Conservation (phyloP, 805 yeast genomes). For the Tetrapisispora pingtungensis region DNA sequence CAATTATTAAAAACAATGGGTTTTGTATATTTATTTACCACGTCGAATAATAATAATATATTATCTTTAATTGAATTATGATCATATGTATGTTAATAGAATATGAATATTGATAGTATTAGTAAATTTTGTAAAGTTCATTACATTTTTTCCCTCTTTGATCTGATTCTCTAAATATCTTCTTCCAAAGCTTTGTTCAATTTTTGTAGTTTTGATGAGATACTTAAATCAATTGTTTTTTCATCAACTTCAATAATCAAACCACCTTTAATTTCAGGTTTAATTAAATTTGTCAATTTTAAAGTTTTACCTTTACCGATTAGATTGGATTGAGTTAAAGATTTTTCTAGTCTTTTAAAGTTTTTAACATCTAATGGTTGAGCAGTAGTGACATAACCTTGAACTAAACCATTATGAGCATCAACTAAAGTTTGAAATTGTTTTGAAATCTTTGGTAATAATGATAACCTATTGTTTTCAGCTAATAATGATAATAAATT, state of each 20-base stretch:
- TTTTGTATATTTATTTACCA: no score
- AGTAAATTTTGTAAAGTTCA: neutral
- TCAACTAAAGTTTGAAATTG: slow-evolving; percentile 73
- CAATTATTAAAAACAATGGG: no score
- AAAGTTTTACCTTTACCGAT: slow-evolving; percentile 83
- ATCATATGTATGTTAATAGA: neutral
- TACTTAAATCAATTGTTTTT: slow-evolving; percentile 88
- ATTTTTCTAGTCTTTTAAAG: slow-evolving; percentile 65
- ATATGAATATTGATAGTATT: slow-evolving; percentile 1
- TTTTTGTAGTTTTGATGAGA: slow-evolving; percentile 73
- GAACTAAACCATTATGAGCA: slow-evolving; percentile 85
- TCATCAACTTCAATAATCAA: slow-evolving; percentile 93
- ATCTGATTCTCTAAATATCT: slow-evolving; percentile 47
- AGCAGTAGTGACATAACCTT: slow-evolving; percentile 86
- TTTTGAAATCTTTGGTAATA: slow-evolving; percentile 53
- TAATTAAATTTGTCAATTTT: slow-evolving; percentile 69
- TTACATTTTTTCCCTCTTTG: neutral
- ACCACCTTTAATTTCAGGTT: slow-evolving; percentile 92
- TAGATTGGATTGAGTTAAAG: slow-evolving; percentile 66
- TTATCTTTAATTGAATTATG: neutral
- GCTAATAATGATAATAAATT: slow-evolving; percentile 81
- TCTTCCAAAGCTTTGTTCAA: slow-evolving; percentile 83
- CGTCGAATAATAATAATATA: no score
- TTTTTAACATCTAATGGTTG: slow-evolving; percentile 73
- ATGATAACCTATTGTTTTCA: slow-evolving; percentile 83